Evolutionary conservation across 176 grass and related monocot genomes (phyloP).

Genomic region (Puya raimondii): DNA sequence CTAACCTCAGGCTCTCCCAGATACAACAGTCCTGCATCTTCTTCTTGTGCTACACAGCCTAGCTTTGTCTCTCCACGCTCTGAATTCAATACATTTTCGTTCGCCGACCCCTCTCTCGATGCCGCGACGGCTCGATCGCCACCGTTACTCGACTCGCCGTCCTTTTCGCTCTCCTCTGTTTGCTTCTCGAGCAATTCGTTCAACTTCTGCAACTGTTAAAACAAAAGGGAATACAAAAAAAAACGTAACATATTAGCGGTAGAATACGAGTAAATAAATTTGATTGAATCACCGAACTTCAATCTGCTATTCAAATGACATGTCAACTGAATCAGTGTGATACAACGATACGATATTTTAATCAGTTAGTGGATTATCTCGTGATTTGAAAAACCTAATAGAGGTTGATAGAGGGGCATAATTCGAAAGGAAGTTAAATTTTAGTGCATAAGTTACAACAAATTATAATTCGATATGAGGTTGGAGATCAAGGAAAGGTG

Average conservation of each 20-base stretch:
- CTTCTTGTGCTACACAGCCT: not conserved
- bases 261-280: not conserved
- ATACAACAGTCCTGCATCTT: constrained; percentile 7
- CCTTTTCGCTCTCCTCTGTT: constrained; percentile 9
- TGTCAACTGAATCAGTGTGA: too few relatives aligned
- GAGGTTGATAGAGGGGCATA: too few relatives aligned
- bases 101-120: constrained; percentile 18
- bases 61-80: not conserved
- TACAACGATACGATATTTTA: too few relatives aligned
- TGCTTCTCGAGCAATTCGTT: constrained; percentile 44
- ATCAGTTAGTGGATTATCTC: too few relatives aligned
- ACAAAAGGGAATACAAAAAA: not conserved
- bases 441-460: not conserved
- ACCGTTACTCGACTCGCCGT: not conserved
- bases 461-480: not conserved
- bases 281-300: too few relatives aligned
- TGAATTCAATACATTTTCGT: too few relatives aligned
- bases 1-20: constrained; percentile 32
- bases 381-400: too few relatives aligned
- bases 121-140: constrained; percentile 33
- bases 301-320: too few relatives aligned
- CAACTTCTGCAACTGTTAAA: constrained; percentile 46
- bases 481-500: too few relatives aligned
- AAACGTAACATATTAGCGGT: not conserved
- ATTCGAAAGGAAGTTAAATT: not conserved